Evolutionary conservation across 805 yeast species (phyloP).

Genomic region (Monosporozyma solicola): DNA sequence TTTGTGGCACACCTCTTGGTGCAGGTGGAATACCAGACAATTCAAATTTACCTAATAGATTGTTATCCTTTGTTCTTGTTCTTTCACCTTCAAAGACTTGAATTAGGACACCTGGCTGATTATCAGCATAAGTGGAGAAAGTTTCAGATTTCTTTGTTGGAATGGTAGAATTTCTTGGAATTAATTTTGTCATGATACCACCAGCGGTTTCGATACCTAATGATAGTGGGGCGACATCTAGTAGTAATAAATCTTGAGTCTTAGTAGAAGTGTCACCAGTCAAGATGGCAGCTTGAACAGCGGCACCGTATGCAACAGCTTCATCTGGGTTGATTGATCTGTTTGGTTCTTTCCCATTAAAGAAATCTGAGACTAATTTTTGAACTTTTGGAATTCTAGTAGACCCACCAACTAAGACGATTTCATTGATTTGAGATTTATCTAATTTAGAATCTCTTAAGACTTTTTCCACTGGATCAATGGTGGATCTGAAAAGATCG

Average conservation of each 20-base stretch:
- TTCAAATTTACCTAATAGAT: conserved; percentile 94
- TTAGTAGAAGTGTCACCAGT: conserved; percentile 93
- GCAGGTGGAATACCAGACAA: conserved; percentile 96
- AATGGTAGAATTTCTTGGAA: conserved; percentile 92
- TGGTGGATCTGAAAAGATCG: conserved; percentile 85
- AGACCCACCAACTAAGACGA: conserved; percentile 95
- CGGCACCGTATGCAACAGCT: conserved; percentile 99
- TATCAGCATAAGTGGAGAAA: conserved; percentile 94
- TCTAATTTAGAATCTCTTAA: conserved; percentile 84
- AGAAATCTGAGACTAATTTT: conserved; percentile 90
- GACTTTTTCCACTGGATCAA: conserved; percentile 93
- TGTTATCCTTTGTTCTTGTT: conserved; percentile 91
- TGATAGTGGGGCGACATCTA: conserved; percentile 96
- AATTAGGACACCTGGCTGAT: conserved; percentile 97
- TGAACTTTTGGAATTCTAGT: conserved; percentile 97
- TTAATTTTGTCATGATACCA: conserved; percentile 97
- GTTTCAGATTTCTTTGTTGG: conserved; percentile 97
- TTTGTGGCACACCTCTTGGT: conserved; percentile 97
- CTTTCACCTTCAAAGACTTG: conserved; percentile 99
- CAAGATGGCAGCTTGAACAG: conserved; percentile 94
- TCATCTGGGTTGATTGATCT: conserved; percentile 96
- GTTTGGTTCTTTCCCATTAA: conserved; percentile 96
- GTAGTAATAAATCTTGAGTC: conserved; percentile 88
- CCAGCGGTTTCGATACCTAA: conserved; percentile 98
- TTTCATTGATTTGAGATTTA: conserved; percentile 84